These are phyloP conservation scores for Spinacia oleracea DNA, from an alignment of 179 eudicot species.

Conservation along the genomic window DNA sequence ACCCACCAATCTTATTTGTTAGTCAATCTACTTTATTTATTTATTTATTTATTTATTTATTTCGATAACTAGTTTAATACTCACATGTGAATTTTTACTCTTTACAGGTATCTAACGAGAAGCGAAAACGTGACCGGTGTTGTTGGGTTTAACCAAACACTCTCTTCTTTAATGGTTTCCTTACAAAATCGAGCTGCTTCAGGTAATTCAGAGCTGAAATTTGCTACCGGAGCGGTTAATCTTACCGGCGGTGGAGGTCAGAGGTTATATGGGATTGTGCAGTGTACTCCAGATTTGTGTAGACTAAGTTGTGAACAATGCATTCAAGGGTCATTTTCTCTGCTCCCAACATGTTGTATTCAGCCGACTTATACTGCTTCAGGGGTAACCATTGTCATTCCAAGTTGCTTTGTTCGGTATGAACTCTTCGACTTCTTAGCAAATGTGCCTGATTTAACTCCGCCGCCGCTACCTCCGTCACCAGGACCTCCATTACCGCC, in stretches of 20 bases:
- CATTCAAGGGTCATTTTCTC: conserved; percentile 7
- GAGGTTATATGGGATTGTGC: conserved; percentile 40
- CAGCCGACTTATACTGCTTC: conserved; percentile 6
- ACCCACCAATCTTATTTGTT: too few relatives aligned
- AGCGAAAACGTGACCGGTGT: background rate
- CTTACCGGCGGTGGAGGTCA: background rate
- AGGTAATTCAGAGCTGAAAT: conserved; percentile 35
- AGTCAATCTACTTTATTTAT: too few relatives aligned
- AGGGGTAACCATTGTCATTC: conserved; percentile 21
- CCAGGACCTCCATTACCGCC: background rate
- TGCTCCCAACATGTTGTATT: conserved; percentile 22
- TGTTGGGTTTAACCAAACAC: conserved; percentile 22
- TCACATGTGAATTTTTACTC: too few relatives aligned
- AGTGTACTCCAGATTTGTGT: conserved; percentile 59
- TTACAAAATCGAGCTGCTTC: conserved; percentile 28
- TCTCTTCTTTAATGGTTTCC: conserved; percentile 22
- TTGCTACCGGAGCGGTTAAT: conserved; percentile 29
- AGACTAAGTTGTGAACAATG: conserved; percentile 26
- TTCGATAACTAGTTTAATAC: too few relatives aligned
- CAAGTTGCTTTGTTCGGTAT: conserved; percentile 34
- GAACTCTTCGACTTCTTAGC: conserved; percentile 22
- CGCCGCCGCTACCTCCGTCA: conserved; percentile 19
- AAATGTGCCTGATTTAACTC: conserved; percentile 23
- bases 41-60: too few relatives aligned
- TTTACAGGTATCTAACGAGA: background rate